Evolutionary conservation across 257 asterid genomes (phyloP), one percentile per base, ranked within the genome.

Genomic region (Mitragyna speciosa): DNA sequence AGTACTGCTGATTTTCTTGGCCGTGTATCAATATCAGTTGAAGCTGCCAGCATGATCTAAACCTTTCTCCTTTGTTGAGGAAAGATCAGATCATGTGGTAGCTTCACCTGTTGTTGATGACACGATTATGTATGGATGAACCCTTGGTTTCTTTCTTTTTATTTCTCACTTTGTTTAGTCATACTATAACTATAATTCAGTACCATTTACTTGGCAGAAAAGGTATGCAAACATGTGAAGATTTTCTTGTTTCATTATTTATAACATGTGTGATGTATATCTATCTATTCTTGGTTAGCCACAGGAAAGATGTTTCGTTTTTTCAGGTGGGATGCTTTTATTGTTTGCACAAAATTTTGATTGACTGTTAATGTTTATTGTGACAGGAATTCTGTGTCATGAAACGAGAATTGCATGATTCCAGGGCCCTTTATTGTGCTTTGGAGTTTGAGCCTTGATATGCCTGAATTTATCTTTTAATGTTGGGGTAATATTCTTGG

Each of bases 31-130:
- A 64, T 80, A 77, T 80, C 82, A 79, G 86, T 76, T 83, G 86
- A 83, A 83, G 86, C 86, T 83, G 86, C 86, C 86, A 83, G 86
- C 86, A 73, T 83, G 86, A 83, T 83, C 86, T 83, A 76, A 83
- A 80, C 73, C 66, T 73, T 77, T 75, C 86, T 80, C 72, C 70
- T 43, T 70, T 9, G 76, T 73, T 76, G 82, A 79, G 86, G 76
- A 82, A 63, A 70, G 86, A 84, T 80, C 69, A 77, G 87, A 84
- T 84, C 87, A 84, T 78, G 76, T 84, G 87, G 87, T 77, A 58
- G 84, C 82, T 84, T 80, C 87, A 84, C 79, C 86, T 74, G 84
- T 72, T 84, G 79, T 49, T 30, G 74, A 80, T 80, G 61, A 47
- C 84, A 80, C 79, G 81, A 76, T 51, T 65, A 15, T 64, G 0